These are phyloP conservation scores for Apostasia shenzhenica DNA, from an alignment of 106 monocot genomes.

Conservation along the genomic window DNA sequence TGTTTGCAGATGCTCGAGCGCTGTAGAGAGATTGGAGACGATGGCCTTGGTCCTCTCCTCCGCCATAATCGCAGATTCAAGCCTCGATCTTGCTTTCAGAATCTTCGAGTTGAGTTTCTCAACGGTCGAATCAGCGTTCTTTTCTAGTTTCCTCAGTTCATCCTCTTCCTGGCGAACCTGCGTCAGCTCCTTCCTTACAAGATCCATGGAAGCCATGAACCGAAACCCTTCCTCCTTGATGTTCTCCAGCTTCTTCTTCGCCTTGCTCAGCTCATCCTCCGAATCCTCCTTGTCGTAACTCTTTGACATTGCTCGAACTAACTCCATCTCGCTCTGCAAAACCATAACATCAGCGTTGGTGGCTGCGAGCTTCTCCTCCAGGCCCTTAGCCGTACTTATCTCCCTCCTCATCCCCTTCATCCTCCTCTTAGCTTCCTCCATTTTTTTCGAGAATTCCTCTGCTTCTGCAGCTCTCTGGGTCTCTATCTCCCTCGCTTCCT, in stretches of 20 bases:
- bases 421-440: constrained; percentile 26
- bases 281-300: background rate
- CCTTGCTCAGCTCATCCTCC: constrained; percentile 31
- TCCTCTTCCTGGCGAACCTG: constrained; percentile 22
- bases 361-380: constrained; percentile 41
- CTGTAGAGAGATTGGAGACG: constrained; percentile 30
- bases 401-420: constrained; percentile 30
- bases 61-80: constrained; percentile 30
- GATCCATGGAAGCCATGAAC: constrained; percentile 72
- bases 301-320: constrained; percentile 50
- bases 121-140: constrained; percentile 41
- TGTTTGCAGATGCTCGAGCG: constrained; percentile 33
- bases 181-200: constrained; percentile 36
- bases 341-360: constrained; percentile 51
- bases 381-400: constrained; percentile 16
- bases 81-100: constrained; percentile 50
- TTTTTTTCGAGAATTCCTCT: constrained; percentile 20
- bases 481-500: constrained; percentile 55
- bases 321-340: constrained; percentile 59
- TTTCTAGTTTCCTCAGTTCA: constrained; percentile 33
- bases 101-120: constrained; percentile 58
- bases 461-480: constrained; percentile 31
- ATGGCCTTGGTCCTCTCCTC: constrained; percentile 43
- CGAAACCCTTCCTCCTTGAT: constrained; percentile 63
- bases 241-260: constrained; percentile 43